phyloP scores from a whole-genome alignment of 2,329 filamentous ascomycete species.

The Sphaerulina vaccinii region DNA sequence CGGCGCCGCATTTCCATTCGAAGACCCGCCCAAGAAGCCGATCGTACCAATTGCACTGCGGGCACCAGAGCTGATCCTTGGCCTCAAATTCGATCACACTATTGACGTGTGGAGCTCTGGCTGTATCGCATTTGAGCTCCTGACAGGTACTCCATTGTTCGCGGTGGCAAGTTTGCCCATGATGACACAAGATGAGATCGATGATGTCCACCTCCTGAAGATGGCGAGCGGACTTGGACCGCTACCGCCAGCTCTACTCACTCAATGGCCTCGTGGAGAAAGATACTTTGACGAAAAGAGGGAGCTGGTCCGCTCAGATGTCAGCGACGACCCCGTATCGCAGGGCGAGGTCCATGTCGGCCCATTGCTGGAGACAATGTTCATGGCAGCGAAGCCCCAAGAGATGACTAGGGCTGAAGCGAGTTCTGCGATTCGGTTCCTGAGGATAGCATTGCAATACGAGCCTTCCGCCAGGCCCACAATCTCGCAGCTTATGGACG shows the following conservation, averaged over 20 bases:
- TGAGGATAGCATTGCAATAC: not conserved
- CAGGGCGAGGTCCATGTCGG: not conserved
- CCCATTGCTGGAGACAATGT: not conserved
- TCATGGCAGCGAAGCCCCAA: not conserved
- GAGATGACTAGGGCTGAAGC: not conserved
- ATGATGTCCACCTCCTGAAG: not conserved
- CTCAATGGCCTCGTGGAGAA: not conserved
- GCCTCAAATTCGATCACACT: not conserved
- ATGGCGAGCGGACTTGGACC: not conserved
- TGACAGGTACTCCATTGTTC: not conserved
- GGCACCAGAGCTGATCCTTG: conserved; percentile 12
- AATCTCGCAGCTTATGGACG: not conserved
- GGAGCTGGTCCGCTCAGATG: not conserved
- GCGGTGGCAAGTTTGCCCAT: not conserved
- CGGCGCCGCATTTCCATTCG: conserved; percentile 7
- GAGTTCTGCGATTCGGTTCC: not conserved
- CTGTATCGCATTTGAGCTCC: conserved; percentile 2
- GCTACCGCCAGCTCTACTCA: not conserved
- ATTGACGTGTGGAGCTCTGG: conserved; percentile 15
- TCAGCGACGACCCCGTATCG: not conserved
- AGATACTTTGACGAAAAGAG: not conserved
- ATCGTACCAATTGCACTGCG: conserved; percentile 7
- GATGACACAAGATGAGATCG: not conserved
- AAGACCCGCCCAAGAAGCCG: conserved; percentile 1
- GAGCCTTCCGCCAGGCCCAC: not conserved